phyloP scores from a whole-genome alignment of 1,139 yeast genomes.

The Pneumocystis canis region DNA sequence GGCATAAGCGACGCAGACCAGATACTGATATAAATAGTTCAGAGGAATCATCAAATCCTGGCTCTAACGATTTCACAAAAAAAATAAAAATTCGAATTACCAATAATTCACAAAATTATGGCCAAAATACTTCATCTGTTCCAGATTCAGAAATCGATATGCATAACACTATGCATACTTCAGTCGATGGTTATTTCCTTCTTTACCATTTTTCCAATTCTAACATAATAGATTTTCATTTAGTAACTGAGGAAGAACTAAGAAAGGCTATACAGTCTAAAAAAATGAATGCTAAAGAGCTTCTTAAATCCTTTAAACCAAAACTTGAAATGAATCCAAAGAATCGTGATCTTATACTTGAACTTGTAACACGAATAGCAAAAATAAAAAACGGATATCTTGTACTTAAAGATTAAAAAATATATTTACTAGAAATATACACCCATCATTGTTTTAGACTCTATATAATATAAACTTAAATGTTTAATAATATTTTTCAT shows the following conservation, averaged over 20 bases:
- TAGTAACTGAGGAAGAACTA: background rate
- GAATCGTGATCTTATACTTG: background rate
- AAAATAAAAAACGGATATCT: conserved; percentile 1
- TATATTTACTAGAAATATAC: background rate
- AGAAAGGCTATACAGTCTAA: background rate
- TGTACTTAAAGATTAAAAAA: background rate
- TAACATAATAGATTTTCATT: background rate
- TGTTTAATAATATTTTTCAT: background rate
- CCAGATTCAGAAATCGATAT: background rate
- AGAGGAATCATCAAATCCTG: background rate
- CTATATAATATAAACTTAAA: background rate
- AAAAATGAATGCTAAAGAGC: background rate
- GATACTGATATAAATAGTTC: background rate
- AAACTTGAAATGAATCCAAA: background rate
- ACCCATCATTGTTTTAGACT: background rate
- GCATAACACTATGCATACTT: background rate
- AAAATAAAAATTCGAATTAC: background rate
- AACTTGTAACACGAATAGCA: conserved; percentile 1
- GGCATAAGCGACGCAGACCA: background rate
- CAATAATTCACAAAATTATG: background rate
- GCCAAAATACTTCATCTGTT: background rate
- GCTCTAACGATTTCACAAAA: background rate
- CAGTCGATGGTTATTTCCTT: background rate
- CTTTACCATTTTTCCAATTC: background rate
- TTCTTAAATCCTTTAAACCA: background rate